phyloP scores from a whole-genome alignment of 352 stramenopile species.

The Pythium aphanidermatum region DNA sequence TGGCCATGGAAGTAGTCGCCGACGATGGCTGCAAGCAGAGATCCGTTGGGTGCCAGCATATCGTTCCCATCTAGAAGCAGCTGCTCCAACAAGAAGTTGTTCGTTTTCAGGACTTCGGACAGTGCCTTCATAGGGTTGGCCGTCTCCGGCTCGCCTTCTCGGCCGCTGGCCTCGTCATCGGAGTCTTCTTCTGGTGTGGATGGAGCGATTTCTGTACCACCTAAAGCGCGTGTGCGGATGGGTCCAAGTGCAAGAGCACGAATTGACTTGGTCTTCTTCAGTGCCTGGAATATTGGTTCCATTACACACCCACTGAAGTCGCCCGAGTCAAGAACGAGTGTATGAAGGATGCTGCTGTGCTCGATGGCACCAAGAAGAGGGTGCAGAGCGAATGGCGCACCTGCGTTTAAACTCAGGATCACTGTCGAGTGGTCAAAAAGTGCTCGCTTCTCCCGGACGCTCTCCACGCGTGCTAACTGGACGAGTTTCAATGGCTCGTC shows the following conservation, averaged over 20 bases:
- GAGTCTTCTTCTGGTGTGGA: neutral
- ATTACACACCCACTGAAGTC: conserved; percentile 26
- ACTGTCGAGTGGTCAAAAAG: conserved; percentile 46
- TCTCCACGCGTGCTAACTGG: conserved; percentile 3
- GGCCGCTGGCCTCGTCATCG: neutral
- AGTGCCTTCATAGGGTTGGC: conserved; percentile 27
- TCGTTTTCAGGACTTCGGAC: conserved; percentile 31
- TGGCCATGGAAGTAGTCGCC: conserved; percentile 75
- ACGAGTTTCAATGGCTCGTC: conserved; percentile 8
- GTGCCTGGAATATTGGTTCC: conserved; percentile 25
- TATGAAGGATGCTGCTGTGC: conserved; percentile 35
- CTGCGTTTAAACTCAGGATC: conserved; percentile 15
- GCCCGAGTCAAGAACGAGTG: conserved; percentile 28
- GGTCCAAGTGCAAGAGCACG: conserved; percentile 34
- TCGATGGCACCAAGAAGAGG: conserved; percentile 43
- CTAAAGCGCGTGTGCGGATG: conserved; percentile 25
- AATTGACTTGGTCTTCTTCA: conserved; percentile 39
- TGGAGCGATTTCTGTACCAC: too few species aligned
- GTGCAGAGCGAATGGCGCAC: conserved; percentile 11
- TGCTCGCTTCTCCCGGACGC: conserved; percentile 26
- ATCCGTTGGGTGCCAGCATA: conserved; percentile 28
- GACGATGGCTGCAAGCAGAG: conserved; percentile 31
- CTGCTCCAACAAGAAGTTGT: conserved; percentile 58
- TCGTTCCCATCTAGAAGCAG: conserved; percentile 53
- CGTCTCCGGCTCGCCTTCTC: neutral